phyloP scores from a whole-genome alignment of 2,329 filamentous ascomycete species.

The Arthrobotrys pseudoclavata region DNA sequence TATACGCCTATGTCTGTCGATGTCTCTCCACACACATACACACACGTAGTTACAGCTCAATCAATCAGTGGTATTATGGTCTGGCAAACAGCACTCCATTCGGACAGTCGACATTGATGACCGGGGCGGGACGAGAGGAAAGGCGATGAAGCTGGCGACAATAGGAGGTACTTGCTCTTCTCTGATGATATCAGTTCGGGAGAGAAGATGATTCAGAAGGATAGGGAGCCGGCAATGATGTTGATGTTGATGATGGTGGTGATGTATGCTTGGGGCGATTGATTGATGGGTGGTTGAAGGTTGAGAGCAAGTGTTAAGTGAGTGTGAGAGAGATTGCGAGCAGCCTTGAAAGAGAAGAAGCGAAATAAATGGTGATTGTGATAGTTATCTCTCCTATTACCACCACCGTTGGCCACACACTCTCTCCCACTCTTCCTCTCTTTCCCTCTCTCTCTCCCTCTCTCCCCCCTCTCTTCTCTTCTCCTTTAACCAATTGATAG shows the following conservation, averaged over 20 bases:
- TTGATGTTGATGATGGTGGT: too few relatives aligned
- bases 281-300: background rate
- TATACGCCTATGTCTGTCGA: background rate
- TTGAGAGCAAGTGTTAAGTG: slow-evolving; percentile 7
- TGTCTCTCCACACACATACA: slow-evolving; percentile 17
- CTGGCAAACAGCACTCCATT: slow-evolving; percentile 49
- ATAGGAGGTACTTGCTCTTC: background rate
- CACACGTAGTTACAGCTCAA: slow-evolving; percentile 16
- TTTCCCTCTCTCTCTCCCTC: background rate
- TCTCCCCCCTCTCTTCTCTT: background rate
- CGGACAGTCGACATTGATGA: slow-evolving; percentile 55
- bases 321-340: background rate
- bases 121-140: background rate
- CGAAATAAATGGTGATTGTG: slow-evolving; percentile 6
- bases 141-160: slow-evolving; percentile 25
- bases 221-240: slow-evolving; percentile 1
- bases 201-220: background rate
- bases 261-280: too few relatives aligned
- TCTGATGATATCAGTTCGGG: background rate
- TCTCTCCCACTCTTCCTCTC: background rate
- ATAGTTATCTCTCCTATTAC: background rate
- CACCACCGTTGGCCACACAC: background rate
- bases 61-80: slow-evolving; percentile 35
- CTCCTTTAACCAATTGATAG: background rate
- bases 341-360: background rate